A percentile compares a stretch with the other conserved stretches of the same genome.
Evolutionary conservation across 192 early-diverging fungal species (phyloP).

Genomic region (Coemansia sp.): DNA sequence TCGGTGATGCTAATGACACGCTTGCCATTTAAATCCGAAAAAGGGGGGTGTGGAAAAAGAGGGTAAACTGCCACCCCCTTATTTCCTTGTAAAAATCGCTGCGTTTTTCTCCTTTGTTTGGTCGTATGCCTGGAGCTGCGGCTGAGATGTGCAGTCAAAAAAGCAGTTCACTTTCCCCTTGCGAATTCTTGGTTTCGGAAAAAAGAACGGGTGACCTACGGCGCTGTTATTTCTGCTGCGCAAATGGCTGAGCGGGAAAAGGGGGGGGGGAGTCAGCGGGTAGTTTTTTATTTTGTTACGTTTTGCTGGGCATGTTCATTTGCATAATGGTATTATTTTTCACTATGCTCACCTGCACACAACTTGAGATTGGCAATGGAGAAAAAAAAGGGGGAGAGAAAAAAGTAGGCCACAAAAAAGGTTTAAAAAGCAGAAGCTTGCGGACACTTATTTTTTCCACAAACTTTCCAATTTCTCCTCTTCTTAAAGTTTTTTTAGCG

Average conservation of each 20-base stretch:
- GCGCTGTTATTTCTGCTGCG: slow-evolving; percentile 11
- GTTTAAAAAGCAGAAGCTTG: not conserved
- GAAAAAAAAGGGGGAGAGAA: not conserved
- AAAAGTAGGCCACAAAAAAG: too few relatives aligned
- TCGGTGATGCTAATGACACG: not conserved
- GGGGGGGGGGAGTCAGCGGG: not conserved
- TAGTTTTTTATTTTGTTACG: not conserved
- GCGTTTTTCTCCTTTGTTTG: not conserved
- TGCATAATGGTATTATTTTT: not conserved
- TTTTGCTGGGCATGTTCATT: not conserved
- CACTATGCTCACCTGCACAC: not conserved
- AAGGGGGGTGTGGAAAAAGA: not conserved
- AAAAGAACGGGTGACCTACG: slow-evolving; percentile 5
- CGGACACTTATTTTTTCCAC: not conserved
- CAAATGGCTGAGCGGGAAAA: not conserved
- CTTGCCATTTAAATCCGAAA: not conserved
- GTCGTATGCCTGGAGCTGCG: not conserved
- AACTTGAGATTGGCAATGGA: not conserved
- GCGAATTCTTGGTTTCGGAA: not conserved
- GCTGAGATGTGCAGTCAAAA: not conserved
- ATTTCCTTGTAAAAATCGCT: too few relatives aligned
- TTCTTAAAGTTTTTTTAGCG: too few relatives aligned
- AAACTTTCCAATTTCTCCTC: not conserved
- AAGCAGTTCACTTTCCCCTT: not conserved
- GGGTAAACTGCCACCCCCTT: not conserved